Conservation (phyloP, 2,329 filamentous ascomycete species). For the Spiromastix sp. region DNA sequence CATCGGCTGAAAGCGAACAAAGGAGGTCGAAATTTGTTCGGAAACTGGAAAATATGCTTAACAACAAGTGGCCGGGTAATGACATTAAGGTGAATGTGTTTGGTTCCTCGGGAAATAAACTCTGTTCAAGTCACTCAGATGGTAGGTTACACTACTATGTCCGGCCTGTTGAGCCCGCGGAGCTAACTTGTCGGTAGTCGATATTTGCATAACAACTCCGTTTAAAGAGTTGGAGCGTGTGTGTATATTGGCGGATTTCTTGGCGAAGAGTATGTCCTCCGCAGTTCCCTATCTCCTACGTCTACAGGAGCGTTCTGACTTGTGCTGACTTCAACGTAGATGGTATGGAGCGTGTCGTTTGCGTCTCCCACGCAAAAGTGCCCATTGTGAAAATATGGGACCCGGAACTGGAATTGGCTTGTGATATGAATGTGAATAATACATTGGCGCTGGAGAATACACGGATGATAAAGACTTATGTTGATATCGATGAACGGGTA, state of each 20-base stretch:
- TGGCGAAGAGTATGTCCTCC: conserved; percentile 63
- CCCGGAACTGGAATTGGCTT: conserved; percentile 76
- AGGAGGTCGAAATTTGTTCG: conserved; percentile 66
- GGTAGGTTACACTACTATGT: conserved; percentile 45
- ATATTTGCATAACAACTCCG: conserved; percentile 91
- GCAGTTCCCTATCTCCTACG: conserved; percentile 1
- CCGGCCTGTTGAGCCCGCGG: not conserved
- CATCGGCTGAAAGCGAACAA: conserved; percentile 66
- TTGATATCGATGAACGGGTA: conserved; percentile 83
- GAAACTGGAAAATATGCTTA: conserved; percentile 81
- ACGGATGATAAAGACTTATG: conserved; percentile 94
- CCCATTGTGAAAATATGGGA: conserved; percentile 99
- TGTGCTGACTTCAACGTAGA: conserved; percentile 41
- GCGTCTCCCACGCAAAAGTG: conserved; percentile 88
- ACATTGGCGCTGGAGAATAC: conserved; percentile 91
- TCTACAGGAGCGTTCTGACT: conserved; percentile 9
- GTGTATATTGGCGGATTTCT: conserved; percentile 77
- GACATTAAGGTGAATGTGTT: conserved; percentile 88
- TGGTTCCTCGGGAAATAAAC: conserved; percentile 91
- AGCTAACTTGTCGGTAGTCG: conserved; percentile 48
- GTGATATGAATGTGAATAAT: conserved; percentile 99
- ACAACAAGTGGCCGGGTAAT: conserved; percentile 82
- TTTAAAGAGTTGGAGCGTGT: conserved; percentile 82
- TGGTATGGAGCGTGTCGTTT: conserved; percentile 94
- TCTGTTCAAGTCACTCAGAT: conserved; percentile 94